Evolutionary conservation across 2,329 filamentous ascomycete species (phyloP).

Genomic region (Parastagonospora avenae): DNA sequence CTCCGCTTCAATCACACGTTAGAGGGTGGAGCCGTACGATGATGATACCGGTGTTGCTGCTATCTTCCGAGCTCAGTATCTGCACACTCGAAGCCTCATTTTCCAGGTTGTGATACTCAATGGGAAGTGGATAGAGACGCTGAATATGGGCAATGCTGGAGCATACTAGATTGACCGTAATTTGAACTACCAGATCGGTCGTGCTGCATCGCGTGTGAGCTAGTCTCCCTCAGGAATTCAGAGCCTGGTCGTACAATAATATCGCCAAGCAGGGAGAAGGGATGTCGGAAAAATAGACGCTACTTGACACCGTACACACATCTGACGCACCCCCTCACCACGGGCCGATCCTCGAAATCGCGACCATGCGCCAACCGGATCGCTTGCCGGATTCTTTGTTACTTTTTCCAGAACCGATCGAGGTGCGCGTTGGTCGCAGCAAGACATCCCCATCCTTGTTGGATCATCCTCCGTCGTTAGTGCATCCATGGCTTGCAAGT

Average conservation of each 20-base stretch:
- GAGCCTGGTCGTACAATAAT: constrained; percentile 38
- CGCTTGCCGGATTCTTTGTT: constrained; percentile 28
- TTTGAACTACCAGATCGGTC: constrained; percentile 29
- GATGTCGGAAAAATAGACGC: constrained; percentile 32
- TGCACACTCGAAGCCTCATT: constrained; percentile 35
- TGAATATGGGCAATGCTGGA: constrained; percentile 20
- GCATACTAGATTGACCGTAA: constrained; percentile 25
- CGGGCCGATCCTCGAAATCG: constrained; percentile 37
- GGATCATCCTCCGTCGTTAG: constrained; percentile 27
- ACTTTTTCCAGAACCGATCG: constrained; percentile 17
- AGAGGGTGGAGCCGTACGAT: background rate
- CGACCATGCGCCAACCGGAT: constrained; percentile 24
- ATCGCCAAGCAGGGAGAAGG: constrained; percentile 40
- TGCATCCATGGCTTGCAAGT: constrained; percentile 31
- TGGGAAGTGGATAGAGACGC: constrained; percentile 21
- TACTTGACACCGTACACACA: constrained; percentile 29
- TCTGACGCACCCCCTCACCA: constrained; percentile 25
- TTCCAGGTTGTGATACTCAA: constrained; percentile 10
- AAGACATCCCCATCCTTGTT: constrained; percentile 21
- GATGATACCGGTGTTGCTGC: background rate
- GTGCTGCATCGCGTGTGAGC: constrained; percentile 32
- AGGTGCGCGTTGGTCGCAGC: constrained; percentile 10
- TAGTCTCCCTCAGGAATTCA: constrained; percentile 26
- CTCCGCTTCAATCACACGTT: background rate
- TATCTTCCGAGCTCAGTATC: constrained; percentile 19